A percentile compares a stretch with the other conserved stretches of the same genome.
Evolutionary conservation across 2,329 filamentous ascomycete species (phyloP).

Genomic region (Allantophomopsis lycopodina): DNA sequence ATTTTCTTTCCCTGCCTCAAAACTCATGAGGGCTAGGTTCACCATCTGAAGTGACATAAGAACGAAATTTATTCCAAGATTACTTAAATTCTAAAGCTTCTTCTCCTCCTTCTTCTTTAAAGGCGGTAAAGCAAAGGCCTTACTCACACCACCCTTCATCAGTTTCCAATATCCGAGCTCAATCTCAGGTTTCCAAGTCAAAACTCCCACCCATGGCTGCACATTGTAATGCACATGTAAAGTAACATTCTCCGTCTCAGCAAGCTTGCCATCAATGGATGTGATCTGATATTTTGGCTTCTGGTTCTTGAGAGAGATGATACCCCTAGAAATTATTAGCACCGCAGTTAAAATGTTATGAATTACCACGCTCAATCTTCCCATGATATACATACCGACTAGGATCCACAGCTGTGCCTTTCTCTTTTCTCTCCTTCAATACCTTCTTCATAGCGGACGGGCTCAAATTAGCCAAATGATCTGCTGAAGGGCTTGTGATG

Average conservation of each 20-base stretch:
- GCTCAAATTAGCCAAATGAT: slow-evolving; percentile 46
- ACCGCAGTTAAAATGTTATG: background rate
- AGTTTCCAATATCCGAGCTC: slow-evolving; percentile 50
- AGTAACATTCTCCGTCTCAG: slow-evolving; percentile 58
- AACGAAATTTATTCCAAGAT: too few relatives aligned
- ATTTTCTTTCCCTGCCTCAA: too few relatives aligned
- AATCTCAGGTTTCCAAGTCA: slow-evolving; percentile 60
- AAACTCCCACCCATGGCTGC: slow-evolving; percentile 85
- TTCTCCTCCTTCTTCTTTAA: slow-evolving; percentile 41
- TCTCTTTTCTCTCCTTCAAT: slow-evolving; percentile 30
- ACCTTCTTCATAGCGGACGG: slow-evolving; percentile 49
- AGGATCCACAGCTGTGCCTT: slow-evolving; percentile 43
- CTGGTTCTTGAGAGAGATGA: slow-evolving; percentile 68
- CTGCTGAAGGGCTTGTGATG: slow-evolving; percentile 60
- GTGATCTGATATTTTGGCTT: slow-evolving; percentile 96
- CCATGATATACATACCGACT: slow-evolving; percentile 8
- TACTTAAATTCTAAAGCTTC: background rate
- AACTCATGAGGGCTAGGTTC: too few relatives aligned
- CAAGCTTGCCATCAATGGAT: slow-evolving; percentile 69
- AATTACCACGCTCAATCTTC: too few relatives aligned
- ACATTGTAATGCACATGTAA: slow-evolving; percentile 89
- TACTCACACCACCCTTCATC: slow-evolving; percentile 49
- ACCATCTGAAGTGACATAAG: too few relatives aligned
- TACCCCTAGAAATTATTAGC: slow-evolving; percentile 35
- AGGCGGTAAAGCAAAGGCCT: slow-evolving; percentile 48